These are phyloP conservation scores for Parascedosporium putredinis DNA, from an alignment of 2,329 filamentous ascomycete species.

Conservation along the genomic window DNA sequence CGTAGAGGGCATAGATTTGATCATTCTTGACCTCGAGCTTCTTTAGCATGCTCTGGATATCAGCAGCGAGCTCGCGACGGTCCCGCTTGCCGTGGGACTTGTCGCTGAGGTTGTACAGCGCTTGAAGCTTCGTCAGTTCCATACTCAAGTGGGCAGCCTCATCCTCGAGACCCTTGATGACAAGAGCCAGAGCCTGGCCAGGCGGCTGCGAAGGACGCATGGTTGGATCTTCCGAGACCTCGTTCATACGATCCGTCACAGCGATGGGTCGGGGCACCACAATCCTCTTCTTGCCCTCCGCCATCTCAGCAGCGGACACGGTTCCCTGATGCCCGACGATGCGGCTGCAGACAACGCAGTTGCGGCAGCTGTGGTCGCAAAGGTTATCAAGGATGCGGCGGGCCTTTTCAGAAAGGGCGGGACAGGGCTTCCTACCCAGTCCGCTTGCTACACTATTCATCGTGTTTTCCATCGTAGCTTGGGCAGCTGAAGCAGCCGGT, in stretches of 20 bases:
- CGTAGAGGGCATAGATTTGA: slow-evolving; percentile 73
- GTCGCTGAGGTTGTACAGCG: slow-evolving; percentile 56
- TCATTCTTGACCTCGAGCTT: slow-evolving; percentile 64
- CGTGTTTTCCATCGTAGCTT: neutral
- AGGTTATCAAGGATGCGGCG: slow-evolving; percentile 42
- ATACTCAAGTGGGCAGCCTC: slow-evolving; percentile 69
- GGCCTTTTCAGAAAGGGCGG: slow-evolving; percentile 40
- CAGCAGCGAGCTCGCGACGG: slow-evolving; percentile 48
- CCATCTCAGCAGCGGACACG: slow-evolving; percentile 24
- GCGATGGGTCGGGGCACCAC: slow-evolving; percentile 54
- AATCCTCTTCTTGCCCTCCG: slow-evolving; percentile 45
- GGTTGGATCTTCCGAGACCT: slow-evolving; percentile 30
- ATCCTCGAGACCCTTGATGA: slow-evolving; percentile 72
- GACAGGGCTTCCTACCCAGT: slow-evolving; percentile 21
- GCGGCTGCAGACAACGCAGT: slow-evolving; percentile 47
- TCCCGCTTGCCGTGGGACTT: slow-evolving; percentile 54
- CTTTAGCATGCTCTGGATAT: slow-evolving; percentile 50
- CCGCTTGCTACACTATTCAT: slow-evolving; percentile 10
- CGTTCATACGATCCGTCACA: slow-evolving; percentile 46
- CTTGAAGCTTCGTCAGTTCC: slow-evolving; percentile 51
- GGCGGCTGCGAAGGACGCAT: slow-evolving; percentile 60
- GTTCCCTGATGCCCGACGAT: slow-evolving; percentile 35
- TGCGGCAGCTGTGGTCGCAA: slow-evolving; percentile 43
- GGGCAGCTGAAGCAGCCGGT: neutral
- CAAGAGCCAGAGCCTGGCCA: slow-evolving; percentile 63